Evolutionary conservation across 1,139 yeast genomes (phyloP).

Genomic region (Lodderomyces metapsilosis): DNA sequence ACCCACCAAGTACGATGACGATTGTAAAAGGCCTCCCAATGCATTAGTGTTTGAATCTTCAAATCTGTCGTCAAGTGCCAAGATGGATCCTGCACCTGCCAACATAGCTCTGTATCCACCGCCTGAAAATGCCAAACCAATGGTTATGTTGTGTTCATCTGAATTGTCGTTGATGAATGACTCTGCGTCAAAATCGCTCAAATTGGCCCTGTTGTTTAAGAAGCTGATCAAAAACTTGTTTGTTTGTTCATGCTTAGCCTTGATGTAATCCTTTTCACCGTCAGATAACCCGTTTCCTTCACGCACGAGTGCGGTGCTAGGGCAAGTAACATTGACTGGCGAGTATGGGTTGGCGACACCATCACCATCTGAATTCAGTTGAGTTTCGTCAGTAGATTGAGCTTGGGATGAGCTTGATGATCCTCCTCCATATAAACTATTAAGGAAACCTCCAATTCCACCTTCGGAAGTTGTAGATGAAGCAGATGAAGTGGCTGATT

Average conservation of each 20-base stretch:
- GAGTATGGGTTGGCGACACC: conserved; percentile 21
- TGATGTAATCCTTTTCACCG: conserved; percentile 25
- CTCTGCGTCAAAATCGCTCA: conserved; percentile 34
- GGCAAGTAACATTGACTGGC: conserved; percentile 29
- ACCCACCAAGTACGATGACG: conserved; percentile 38
- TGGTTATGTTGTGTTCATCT: conserved; percentile 30
- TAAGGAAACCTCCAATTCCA: conserved; percentile 1
- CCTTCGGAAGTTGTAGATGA: conserved; percentile 1
- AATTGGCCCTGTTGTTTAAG: conserved; percentile 29
- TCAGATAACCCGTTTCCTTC: conserved; percentile 27
- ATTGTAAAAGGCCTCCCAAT: conserved; percentile 41
- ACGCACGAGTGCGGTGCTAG: conserved; percentile 21
- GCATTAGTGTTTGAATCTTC: conserved; percentile 25
- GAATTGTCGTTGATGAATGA: conserved; percentile 26
- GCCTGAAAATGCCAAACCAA: conserved; percentile 45
- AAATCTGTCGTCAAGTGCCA: conserved; percentile 35
- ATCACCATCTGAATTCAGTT: conserved; percentile 7
- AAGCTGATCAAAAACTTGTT: conserved; percentile 33
- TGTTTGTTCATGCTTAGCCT: conserved; percentile 27
- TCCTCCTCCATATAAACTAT: conserved; percentile 1
- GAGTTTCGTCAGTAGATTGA: conserved; percentile 9
- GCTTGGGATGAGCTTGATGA: conserved; percentile 2
- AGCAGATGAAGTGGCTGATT: not conserved
- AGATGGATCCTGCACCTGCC: conserved; percentile 40
- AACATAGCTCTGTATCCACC: conserved; percentile 49